phyloP scores from a whole-genome alignment of 2,329 filamentous ascomycete species.

The Talaromyces funiculosus region DNA sequence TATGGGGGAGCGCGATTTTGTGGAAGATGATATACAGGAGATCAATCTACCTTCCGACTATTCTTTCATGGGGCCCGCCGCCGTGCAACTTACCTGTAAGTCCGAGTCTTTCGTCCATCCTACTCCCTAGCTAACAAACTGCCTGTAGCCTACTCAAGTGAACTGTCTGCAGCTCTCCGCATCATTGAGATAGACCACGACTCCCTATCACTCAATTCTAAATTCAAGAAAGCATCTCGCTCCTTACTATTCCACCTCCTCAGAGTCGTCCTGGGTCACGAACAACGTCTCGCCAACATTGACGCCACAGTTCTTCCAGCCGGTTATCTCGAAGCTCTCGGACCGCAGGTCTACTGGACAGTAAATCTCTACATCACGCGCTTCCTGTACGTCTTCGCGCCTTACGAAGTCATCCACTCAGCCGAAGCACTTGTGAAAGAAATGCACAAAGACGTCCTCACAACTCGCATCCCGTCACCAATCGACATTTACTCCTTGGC shows the following conservation, averaged over 20 bases:
- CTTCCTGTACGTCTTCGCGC: constrained; percentile 38
- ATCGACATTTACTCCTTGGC: constrained; percentile 39
- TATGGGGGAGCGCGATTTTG: constrained; percentile 35
- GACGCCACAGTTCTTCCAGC: constrained; percentile 5
- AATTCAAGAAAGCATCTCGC: constrained; percentile 11
- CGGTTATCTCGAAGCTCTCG: constrained; percentile 32
- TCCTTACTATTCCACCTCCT: constrained; percentile 12
- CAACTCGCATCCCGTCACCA: constrained; percentile 28
- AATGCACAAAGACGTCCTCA: constrained; percentile 30
- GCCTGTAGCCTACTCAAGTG: constrained; percentile 12
- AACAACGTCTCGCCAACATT: constrained; percentile 9
- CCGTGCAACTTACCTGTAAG: constrained; percentile 36
- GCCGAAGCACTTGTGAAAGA: constrained; percentile 38
- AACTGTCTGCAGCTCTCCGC: constrained; percentile 10
- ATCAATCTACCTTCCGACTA: constrained; percentile 36
- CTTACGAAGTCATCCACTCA: constrained; percentile 37
- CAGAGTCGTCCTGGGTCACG: not conserved
- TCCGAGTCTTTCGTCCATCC: constrained; percentile 6
- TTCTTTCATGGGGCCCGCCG: constrained; percentile 31
- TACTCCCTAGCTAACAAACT: not conserved
- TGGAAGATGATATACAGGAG: constrained; percentile 29
- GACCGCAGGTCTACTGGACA: constrained; percentile 40
- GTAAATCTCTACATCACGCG: constrained; percentile 39
- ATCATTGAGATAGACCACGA: constrained; percentile 13
- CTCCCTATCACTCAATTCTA: constrained; percentile 8